A percentile compares a stretch with the other conserved stretches of the same genome.
These are phyloP conservation scores for Amesomyces nigricolor DNA, from an alignment of 2,329 filamentous ascomycete species.

Conservation along the genomic window DNA sequence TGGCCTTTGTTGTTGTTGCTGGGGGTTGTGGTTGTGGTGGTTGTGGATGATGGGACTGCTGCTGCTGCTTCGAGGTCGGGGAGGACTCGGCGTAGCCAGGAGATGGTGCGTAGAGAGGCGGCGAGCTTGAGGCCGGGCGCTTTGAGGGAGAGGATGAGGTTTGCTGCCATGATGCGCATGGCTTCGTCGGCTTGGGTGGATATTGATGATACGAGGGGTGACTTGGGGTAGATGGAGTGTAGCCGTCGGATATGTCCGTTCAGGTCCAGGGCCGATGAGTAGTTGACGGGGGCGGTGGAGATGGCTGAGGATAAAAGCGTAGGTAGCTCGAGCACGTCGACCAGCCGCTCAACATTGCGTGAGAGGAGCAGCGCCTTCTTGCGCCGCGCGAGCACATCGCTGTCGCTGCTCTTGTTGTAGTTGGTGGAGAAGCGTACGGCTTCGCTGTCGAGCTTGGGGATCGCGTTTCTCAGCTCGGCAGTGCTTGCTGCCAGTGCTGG, in stretches of 20 bases:
- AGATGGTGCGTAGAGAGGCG: conserved; percentile 81
- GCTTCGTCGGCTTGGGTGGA: conserved; percentile 73
- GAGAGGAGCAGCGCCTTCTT: conserved; percentile 76
- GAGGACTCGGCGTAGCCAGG: conserved; percentile 81
- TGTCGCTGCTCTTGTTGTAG: conserved; percentile 69
- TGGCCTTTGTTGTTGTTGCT: conserved; percentile 23
- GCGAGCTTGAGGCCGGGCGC: conserved; percentile 78
- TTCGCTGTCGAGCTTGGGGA: conserved; percentile 73
- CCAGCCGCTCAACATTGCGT: conserved; percentile 81
- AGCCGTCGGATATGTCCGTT: conserved; percentile 90
- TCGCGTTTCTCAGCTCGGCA: conserved; percentile 59
- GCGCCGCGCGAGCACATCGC: conserved; percentile 64
- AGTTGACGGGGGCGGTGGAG: conserved; percentile 60
- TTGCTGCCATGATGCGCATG: conserved; percentile 82
- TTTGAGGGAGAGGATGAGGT: conserved; percentile 73
- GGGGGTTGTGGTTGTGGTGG: conserved; percentile 22
- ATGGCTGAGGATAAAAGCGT: conserved; percentile 77
- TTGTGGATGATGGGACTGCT: conserved; percentile 2
- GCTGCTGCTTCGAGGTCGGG: conserved; percentile 61
- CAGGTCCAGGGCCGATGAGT: conserved; percentile 83
- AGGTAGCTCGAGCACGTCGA: conserved; percentile 87
- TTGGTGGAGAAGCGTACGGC: conserved; percentile 75
- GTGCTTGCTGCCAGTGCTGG: conserved; percentile 62
- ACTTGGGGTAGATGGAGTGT: conserved; percentile 74
- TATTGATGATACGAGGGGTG: conserved; percentile 67